Evolutionary conservation across 768 basidiomycete species (phyloP).

Genomic region (Termitomyces bulborhizus): DNA sequence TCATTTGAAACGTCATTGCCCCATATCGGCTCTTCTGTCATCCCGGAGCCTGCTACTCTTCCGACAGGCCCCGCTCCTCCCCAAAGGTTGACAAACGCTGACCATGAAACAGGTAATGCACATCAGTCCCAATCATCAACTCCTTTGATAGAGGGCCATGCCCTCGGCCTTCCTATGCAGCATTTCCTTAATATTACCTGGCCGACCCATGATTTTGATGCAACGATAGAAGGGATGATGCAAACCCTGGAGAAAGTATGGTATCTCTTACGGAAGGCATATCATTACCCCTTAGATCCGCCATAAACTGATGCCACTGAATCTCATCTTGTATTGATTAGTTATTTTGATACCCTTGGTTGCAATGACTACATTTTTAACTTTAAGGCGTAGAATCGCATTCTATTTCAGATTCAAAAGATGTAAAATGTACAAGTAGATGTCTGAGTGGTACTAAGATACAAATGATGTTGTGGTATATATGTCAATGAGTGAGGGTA

Average conservation of each 20-base stretch:
- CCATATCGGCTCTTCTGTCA: conserved; percentile 4
- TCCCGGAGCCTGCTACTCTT: background rate
- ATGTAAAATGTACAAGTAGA: conserved; percentile 2
- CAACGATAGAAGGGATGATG: conserved; percentile 29
- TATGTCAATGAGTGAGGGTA: conserved; percentile 4
- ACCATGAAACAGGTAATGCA: background rate
- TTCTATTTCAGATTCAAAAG: conserved; percentile 5
- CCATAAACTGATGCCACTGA: conserved; percentile 15
- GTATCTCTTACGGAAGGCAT: conserved; percentile 41
- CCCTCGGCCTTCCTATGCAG: conserved; percentile 22
- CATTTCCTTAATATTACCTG: conserved; percentile 27
- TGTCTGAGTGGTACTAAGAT: conserved; percentile 6
- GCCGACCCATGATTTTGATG: conserved; percentile 22
- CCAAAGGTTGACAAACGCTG: background rate
- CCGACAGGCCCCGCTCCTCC: conserved; percentile 5
- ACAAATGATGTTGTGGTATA: conserved; percentile 7
- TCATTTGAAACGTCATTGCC: conserved; percentile 9
- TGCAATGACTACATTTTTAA: background rate
- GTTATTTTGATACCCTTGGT: background rate
- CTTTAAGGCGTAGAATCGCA: background rate
- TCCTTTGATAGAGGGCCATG: conserved; percentile 16
- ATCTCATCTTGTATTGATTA: background rate
- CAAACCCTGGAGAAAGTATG: conserved; percentile 35
- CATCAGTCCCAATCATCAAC: conserved; percentile 1
- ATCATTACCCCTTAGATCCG: conserved; percentile 55